Percentiles rank a stretch among this genome's conserved stretches.
phyloP scores from a whole-genome alignment of 306 rosid genomes.

The Cicer pinnatifidum region DNA sequence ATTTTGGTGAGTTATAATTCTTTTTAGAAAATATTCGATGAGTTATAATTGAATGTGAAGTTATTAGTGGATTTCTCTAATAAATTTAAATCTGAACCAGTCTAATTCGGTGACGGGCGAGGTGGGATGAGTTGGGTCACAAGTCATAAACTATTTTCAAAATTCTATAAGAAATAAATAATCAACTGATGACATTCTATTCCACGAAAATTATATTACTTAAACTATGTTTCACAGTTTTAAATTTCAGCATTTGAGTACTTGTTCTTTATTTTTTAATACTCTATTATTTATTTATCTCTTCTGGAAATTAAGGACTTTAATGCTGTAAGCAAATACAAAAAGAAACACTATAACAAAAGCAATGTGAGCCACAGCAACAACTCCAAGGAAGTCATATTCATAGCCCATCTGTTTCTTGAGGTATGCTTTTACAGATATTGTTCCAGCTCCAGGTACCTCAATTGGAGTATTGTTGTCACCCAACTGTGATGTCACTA shows the following conservation, averaged over 20 bases:
- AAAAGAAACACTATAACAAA: constrained; percentile 49
- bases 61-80: not conserved
- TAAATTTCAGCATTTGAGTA: not conserved
- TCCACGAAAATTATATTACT: no score
- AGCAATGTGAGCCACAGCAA: constrained; percentile 55
- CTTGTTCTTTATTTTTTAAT: constrained; percentile 22
- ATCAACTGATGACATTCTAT: no score
- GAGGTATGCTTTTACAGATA: constrained; percentile 51
- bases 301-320: constrained; percentile 58
- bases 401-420: constrained; percentile 47
- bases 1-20: not conserved
- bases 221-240: no score
- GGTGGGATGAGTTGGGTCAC: no score
- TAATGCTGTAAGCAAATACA: constrained; percentile 61
- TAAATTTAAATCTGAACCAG: not conserved
- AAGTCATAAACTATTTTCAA: no score
- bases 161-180: no score
- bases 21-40: no score
- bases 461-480: constrained; percentile 42
- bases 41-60: not conserved
- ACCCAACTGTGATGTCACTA: constrained; percentile 64
- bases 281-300: constrained; percentile 41
- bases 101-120: no score
- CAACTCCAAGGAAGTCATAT: constrained; percentile 57
- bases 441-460: constrained; percentile 46